Conservation (phyloP, 73 alveolate species). For the Tetrahymena elliotti region DNA sequence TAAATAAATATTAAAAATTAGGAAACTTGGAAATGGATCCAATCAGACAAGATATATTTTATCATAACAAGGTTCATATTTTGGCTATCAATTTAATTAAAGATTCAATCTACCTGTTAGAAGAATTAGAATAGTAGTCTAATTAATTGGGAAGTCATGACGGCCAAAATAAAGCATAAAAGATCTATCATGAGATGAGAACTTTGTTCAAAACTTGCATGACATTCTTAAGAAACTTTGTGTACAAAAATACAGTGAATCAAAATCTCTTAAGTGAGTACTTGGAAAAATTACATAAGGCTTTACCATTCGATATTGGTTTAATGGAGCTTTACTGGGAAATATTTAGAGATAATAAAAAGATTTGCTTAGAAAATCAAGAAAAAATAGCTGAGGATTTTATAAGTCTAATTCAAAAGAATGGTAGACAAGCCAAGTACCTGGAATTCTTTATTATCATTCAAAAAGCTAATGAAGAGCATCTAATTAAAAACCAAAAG, state of each 20-base stretch:
- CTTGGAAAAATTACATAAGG: conserved; percentile 7
- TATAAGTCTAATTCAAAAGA: conserved; percentile 6
- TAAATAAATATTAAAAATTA: background rate
- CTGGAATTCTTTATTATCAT: conserved; percentile 31
- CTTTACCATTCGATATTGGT: conserved; percentile 22
- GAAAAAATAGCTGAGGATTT: conserved; percentile 17
- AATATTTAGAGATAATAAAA: conserved; percentile 32
- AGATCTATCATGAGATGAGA: background rate
- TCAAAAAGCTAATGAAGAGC: conserved; percentile 21
- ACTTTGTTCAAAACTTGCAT: background rate
- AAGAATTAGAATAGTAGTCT: background rate
- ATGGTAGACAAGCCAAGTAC: conserved; percentile 33
- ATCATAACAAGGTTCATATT: conserved; percentile 19
- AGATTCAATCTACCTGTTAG: conserved; percentile 4
- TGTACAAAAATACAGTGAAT: conserved; percentile 1
- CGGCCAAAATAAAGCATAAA: background rate
- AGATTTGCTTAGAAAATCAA: conserved; percentile 30
- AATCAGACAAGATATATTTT: conserved; percentile 25
- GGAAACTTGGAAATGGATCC: background rate
- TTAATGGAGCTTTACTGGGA: conserved; percentile 17
- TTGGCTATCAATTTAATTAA: conserved; percentile 13
- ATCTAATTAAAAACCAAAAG: conserved; percentile 4
- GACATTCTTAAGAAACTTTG: conserved; percentile 17
- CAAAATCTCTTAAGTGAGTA: conserved; percentile 27
- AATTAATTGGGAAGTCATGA: background rate